phyloP scores from a whole-genome alignment of 1,139 yeast genomes.

The Kodamaea alishanica region DNA sequence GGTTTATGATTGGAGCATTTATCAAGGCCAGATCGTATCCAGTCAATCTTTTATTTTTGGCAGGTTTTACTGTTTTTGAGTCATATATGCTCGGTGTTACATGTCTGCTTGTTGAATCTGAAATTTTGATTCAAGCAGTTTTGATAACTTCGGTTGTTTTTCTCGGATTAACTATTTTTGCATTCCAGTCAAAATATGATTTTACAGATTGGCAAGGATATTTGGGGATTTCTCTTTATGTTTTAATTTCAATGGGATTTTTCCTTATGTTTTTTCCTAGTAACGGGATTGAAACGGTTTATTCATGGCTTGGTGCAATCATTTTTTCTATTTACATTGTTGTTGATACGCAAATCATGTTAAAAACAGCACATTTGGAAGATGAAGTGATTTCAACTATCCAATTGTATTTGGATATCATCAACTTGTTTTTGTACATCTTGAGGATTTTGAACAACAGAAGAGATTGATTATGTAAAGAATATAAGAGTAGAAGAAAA shows the following conservation, averaged over 20 bases:
- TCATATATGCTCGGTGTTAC: constrained; percentile 69
- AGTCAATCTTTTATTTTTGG: constrained; percentile 50
- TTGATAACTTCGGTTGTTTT: constrained; percentile 67
- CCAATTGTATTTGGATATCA: constrained; percentile 71
- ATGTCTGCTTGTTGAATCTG: constrained; percentile 61
- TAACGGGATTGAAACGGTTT: constrained; percentile 54
- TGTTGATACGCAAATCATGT: constrained; percentile 77
- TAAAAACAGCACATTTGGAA: constrained; percentile 79
- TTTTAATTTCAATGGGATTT: constrained; percentile 69
- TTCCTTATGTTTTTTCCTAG: constrained; percentile 67
- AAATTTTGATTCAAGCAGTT: constrained; percentile 67
- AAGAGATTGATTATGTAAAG: constrained; percentile 25
- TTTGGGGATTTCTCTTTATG: constrained; percentile 60
- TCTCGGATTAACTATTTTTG: constrained; percentile 70
- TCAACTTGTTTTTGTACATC: constrained; percentile 76
- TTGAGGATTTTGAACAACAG: constrained; percentile 61
- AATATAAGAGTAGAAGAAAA: background rate
- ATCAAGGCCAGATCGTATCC: constrained; percentile 66
- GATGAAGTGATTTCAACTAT: constrained; percentile 83
- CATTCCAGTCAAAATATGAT: constrained; percentile 80
- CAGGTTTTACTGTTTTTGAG: constrained; percentile 70
- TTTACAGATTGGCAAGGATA: constrained; percentile 70
- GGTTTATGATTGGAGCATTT: constrained; percentile 56
- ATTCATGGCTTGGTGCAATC: constrained; percentile 70
- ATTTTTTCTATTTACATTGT: constrained; percentile 70